A percentile compares a stretch with the other conserved stretches of the same genome.
Evolutionary conservation across 768 basidiomycete species (phyloP).

Genomic region (Russula virescens): DNA sequence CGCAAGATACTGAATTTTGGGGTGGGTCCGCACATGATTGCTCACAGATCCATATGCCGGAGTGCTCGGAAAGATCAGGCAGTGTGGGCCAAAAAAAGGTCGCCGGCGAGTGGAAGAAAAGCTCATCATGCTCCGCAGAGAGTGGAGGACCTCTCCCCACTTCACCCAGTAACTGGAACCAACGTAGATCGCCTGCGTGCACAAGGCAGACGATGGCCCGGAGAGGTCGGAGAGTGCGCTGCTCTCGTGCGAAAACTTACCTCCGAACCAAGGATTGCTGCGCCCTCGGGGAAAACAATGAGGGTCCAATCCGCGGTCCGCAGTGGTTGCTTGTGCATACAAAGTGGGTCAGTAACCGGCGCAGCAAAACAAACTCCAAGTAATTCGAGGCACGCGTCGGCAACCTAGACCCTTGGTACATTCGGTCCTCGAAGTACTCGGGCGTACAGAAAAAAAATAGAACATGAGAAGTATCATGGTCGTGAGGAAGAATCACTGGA

Average conservation of each 20-base stretch:
- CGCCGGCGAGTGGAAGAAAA: not conserved
- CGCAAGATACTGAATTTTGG: too few relatives aligned
- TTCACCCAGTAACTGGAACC: not conserved
- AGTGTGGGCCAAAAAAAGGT: too few relatives aligned
- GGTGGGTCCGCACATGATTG: too few relatives aligned
- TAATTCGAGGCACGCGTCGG: not conserved
- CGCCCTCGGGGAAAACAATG: too few relatives aligned
- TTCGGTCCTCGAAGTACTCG: not conserved
- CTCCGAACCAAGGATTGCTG: too few relatives aligned
- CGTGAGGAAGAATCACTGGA: not conserved
- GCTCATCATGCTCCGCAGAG: not conserved
- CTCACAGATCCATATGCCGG: too few relatives aligned
- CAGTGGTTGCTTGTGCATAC: not conserved
- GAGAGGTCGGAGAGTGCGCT: not conserved
- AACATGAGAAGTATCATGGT: not conserved
- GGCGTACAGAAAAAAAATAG: not conserved
- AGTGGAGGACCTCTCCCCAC: not conserved
- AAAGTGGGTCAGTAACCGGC: slow-evolving; percentile 1
- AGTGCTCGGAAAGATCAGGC: too few relatives aligned
- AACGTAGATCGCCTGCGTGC: not conserved
- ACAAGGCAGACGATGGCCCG: not conserved
- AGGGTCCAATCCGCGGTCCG: too few relatives aligned
- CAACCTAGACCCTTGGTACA: not conserved
- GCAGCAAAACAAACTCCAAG: not conserved
- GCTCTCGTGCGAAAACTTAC: too few relatives aligned